These are phyloP conservation scores for Scheffersomyces stambukii DNA, from an alignment of 1,139 yeast genomes.

Conservation along the genomic window DNA sequence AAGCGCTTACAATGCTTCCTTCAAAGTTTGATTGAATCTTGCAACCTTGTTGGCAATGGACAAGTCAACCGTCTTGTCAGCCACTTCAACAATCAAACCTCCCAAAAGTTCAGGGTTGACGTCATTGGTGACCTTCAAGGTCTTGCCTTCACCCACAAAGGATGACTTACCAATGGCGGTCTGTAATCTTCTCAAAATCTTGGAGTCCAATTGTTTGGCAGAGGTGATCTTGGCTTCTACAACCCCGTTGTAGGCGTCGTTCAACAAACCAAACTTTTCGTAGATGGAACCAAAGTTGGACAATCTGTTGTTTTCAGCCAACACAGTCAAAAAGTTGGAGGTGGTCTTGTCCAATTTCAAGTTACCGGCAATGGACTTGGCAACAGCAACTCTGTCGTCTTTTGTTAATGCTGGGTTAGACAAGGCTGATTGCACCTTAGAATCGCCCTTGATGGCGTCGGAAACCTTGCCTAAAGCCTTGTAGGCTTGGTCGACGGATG, in stretches of 20 bases:
- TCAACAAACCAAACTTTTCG: slow-evolving; percentile 69
- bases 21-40: slow-evolving; percentile 83
- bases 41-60: slow-evolving; percentile 81
- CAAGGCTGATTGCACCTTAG: slow-evolving; percentile 59
- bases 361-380: slow-evolving; percentile 52
- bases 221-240: slow-evolving; percentile 94
- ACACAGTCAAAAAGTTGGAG: slow-evolving; percentile 73
- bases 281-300: slow-evolving; percentile 61
- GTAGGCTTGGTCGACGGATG: slow-evolving; percentile 70
- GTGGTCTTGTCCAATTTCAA: slow-evolving; percentile 71
- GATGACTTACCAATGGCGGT: slow-evolving; percentile 72
- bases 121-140: slow-evolving; percentile 76
- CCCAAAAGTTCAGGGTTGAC: slow-evolving; percentile 92
- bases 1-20: slow-evolving; percentile 68
- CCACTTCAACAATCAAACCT: slow-evolving; percentile 93
- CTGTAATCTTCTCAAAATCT: slow-evolving; percentile 75
- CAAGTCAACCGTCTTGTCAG: slow-evolving; percentile 94
- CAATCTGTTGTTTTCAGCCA: slow-evolving; percentile 95
- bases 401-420: slow-evolving; percentile 80
- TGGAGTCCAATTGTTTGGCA: slow-evolving; percentile 79
- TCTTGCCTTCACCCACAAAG: slow-evolving; percentile 82
- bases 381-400: slow-evolving; percentile 71
- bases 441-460: slow-evolving; percentile 56
- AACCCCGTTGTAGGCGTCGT: slow-evolving; percentile 87
- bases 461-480: slow-evolving; percentile 61